phyloP scores from a whole-genome alignment of 371 early-diverging fungal genomes.

The Mucor indicus region DNA sequence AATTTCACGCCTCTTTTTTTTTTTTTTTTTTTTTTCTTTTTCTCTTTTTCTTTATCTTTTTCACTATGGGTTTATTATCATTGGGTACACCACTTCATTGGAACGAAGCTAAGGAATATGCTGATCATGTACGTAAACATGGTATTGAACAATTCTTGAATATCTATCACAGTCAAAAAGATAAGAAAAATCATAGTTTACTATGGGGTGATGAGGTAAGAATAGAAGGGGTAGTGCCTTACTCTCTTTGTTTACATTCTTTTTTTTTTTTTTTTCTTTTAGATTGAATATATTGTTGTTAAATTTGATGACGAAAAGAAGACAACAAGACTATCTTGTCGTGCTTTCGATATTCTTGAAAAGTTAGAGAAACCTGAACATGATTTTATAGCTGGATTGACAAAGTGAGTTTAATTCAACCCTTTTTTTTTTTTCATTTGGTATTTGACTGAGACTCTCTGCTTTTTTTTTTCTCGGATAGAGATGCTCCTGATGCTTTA shows the following conservation, averaged over 20 bases:
- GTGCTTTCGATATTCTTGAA: slow-evolving; percentile 83
- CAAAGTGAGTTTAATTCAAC: slow-evolving; percentile 28
- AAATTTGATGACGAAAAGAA: slow-evolving; percentile 70
- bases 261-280: background rate
- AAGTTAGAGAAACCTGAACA: slow-evolving; percentile 73
- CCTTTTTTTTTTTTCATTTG: no score
- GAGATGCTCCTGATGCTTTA: slow-evolving; percentile 55
- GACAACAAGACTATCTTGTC: slow-evolving; percentile 73
- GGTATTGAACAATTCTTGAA: slow-evolving; percentile 94
- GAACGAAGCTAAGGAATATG: slow-evolving; percentile 84
- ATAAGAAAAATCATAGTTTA: slow-evolving; percentile 70
- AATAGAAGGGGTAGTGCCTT: background rate
- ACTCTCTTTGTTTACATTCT: background rate
- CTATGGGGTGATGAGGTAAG: slow-evolving; percentile 97
- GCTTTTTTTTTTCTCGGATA: no score
- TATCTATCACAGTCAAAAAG: slow-evolving; percentile 81
- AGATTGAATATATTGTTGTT: slow-evolving; percentile 94
- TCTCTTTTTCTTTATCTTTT: background rate
- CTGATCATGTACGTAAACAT: slow-evolving; percentile 86
- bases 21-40: background rate
- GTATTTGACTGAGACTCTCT: no score
- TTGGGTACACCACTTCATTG: slow-evolving; percentile 95
- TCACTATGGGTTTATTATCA: slow-evolving; percentile 88
- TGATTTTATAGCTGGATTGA: slow-evolving; percentile 42
- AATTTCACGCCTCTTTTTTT: background rate